Evolutionary conservation across 768 basidiomycete species (phyloP), one percentile per base, ranked within the genome.

Genomic region (Mycena chlorophos): DNA sequence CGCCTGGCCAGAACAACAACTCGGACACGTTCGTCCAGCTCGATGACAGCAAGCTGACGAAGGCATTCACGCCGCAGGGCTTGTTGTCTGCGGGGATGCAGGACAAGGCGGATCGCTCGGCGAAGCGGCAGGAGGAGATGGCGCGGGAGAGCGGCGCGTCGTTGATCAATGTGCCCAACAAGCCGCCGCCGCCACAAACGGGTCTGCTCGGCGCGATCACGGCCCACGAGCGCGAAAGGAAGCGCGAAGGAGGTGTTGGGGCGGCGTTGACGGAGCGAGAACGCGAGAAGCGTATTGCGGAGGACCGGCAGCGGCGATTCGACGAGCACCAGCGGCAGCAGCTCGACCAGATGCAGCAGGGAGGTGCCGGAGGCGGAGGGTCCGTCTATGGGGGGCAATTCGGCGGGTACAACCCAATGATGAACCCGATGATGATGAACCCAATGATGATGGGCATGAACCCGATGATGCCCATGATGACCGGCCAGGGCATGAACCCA

Each of bases 191-290:
- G 2, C 95, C 97, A 6, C 94, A 96, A 72, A 92, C 90, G 39
- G 97, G 97, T 34, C 80, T 98, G 39, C 85, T 99, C 47, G 97
- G 97, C 17, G 96, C 96, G 2, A 94, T 98, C 64, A 94, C 94
- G 39, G 91, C 89, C 8, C 94, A 97, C 68, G 94, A 99, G 71
- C 83, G 92, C 50, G 96, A 98, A 54, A 80, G 93, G 57, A 93
- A 96, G 67, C 86, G 94, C 26, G 94, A 96, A 55, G 95, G 97
- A 49, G 96, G 96, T 31, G 85, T 98, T 17, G 97, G 96, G 49
- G 94, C 95, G 23, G 84, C 94, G 2, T 73, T 99, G 64, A 98
- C 97, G 0, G 95, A 98, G 73, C 85, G 94, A 30, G 96, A 98
- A 72, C 83, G 95, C 39, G 95, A 98, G 66, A 89, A 91, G 69